phyloP scores from a whole-genome alignment of 495 filamentous ascomycete species.

The Oleoguttula mirabilis region DNA sequence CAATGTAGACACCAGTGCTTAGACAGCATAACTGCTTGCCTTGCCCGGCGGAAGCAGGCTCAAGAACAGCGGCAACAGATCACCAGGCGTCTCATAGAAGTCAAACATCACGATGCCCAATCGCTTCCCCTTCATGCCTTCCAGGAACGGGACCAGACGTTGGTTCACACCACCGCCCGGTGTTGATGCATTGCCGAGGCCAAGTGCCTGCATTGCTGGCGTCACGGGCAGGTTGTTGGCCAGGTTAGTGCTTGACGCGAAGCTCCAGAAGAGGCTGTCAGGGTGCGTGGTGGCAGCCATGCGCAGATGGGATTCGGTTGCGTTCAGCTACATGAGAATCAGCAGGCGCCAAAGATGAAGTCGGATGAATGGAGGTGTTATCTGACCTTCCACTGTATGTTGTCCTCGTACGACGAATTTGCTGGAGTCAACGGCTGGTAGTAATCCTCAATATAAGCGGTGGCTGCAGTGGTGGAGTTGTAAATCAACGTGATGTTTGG shows the following conservation, averaged over 20 bases:
- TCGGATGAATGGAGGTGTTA: too few species aligned
- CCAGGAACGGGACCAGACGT: constrained; percentile 9
- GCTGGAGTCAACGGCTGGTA: constrained; percentile 26
- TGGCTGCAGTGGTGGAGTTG: constrained; percentile 26
- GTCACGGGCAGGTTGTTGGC: constrained; percentile 33
- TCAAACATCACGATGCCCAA: constrained; percentile 41
- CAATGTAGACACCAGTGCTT: too few species aligned
- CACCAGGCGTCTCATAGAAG: constrained; percentile 36
- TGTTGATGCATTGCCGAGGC: constrained; percentile 33
- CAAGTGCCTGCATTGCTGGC: constrained; percentile 38
- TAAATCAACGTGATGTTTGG: constrained; percentile 30
- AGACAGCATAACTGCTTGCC: too few species aligned
- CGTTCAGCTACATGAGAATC: constrained; percentile 21
- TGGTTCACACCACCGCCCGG: constrained; percentile 33
- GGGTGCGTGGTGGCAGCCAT: constrained; percentile 25
- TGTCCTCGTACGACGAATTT: constrained; percentile 26
- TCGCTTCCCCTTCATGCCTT: constrained; percentile 11
- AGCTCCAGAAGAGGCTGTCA: constrained; percentile 40
- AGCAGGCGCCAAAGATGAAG: neutral
- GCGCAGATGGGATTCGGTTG: constrained; percentile 25
- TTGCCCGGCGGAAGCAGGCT: constrained; percentile 8
- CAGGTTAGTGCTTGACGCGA: constrained; percentile 36
- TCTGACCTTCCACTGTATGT: constrained; percentile 33
- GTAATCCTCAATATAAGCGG: constrained; percentile 37
- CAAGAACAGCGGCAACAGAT: constrained; percentile 23